Evolutionary conservation across 345 rosid genomes (phyloP), one percentile per base, ranked within the genome.

Genomic region (Boechera retrofracta): DNA sequence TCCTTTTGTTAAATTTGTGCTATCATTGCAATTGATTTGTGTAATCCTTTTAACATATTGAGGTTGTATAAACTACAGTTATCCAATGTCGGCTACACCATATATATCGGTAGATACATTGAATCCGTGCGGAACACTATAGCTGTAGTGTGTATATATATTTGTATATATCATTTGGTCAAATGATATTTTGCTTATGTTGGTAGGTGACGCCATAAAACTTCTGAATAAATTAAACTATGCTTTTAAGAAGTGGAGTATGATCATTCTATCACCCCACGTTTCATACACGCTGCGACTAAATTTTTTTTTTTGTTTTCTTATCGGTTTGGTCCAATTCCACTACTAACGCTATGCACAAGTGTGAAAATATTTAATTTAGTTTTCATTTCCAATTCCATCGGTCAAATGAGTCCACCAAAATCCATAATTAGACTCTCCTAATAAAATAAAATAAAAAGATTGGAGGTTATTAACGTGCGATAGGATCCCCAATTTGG

Each of bases 221-320:
- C 9, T 42, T 44, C 42, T 6, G 32, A 71, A 60, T 71, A 71
- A 35, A 60, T 58, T 6, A 47, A 71, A 13, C 11, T 24, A 12
- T 71, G 73, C 67, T 51, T 58, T n/a, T 8, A 39, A 18, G 5
- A 39, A 59, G 47, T 60, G 79, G 74, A 69, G 49, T 1, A n/a
- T 63, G 41, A 26, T 63, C 51, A 77, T n/a, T 62, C 32, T 70
- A 63, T 56, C 65, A 26, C 63, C 75, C 64, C 75, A 70, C 76
- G 76, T 70, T 77, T 63, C 59, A 44, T 63, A 77, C 76, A 54
- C 76, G 64, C 65, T 66, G 48, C 49, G 48, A 76, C 57, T 69
- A 41, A 9, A 9, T 10, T 44, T 45, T 42, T 4, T 52, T 36
- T 38, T 68, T 59, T 39, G 1, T 60, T 54, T 24, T 53, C 54